phyloP scores from a whole-genome alignment of 2,329 filamentous ascomycete genomes.

The Fusarium neocosmosporiellum region DNA sequence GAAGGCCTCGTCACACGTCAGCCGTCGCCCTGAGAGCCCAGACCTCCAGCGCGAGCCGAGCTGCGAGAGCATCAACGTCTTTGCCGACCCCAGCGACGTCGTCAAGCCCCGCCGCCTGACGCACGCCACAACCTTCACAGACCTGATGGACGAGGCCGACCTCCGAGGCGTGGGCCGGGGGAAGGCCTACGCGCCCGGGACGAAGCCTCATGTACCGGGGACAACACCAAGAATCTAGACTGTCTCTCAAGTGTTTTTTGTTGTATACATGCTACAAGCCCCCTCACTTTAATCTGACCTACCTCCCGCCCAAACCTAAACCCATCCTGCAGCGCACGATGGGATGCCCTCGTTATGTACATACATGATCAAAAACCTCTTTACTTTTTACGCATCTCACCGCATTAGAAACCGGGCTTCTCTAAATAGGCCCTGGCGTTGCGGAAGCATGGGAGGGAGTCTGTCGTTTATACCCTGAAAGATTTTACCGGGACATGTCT shows the following conservation, averaged over 20 bases:
- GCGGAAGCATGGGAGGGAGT: conserved; percentile 26
- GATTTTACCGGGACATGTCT: conserved; percentile 1
- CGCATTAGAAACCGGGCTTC: conserved; percentile 12
- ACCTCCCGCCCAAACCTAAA: neutral
- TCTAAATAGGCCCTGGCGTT: conserved; percentile 22
- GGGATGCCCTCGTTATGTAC: conserved; percentile 19
- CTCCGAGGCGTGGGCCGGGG: conserved; percentile 56
- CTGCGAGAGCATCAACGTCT: conserved; percentile 64
- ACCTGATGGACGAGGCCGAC: conserved; percentile 62
- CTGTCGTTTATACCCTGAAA: conserved; percentile 41
- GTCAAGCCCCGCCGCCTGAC: conserved; percentile 42
- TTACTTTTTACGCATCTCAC: neutral
- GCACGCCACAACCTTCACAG: conserved; percentile 62
- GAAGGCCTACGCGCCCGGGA: conserved; percentile 22
- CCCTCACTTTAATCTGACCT: conserved; percentile 13
- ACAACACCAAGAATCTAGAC: conserved; percentile 47
- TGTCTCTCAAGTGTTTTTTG: neutral
- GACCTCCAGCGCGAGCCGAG: conserved; percentile 56
- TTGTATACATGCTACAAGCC: neutral
- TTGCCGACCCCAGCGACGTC: conserved; percentile 60
- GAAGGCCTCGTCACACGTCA: conserved; percentile 44
- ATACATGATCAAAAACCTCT: conserved; percentile 7
- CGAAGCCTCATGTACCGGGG: conserved; percentile 54
- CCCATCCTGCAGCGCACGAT: conserved; percentile 28
- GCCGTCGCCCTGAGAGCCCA: conserved; percentile 46